Percentiles rank a stretch among this genome's conserved stretches.
Conservation (phyloP, 192 early-diverging fungal genomes). For the Dimargaris xerosporica region DNA sequence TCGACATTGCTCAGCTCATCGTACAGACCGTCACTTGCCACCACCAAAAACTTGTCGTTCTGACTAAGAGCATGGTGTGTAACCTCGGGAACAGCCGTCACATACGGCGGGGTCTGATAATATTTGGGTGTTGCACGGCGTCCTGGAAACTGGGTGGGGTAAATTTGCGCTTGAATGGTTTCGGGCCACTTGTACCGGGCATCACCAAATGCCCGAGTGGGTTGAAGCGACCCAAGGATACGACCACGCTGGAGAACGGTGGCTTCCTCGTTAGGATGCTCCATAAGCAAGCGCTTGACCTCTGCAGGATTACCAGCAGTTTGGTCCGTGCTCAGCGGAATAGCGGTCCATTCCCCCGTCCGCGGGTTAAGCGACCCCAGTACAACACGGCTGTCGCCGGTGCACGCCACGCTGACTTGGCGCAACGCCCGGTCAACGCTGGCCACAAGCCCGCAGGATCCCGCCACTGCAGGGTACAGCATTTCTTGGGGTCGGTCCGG, state of each 20-base stretch:
- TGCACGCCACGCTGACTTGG: conserved; percentile 23
- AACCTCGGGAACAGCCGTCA: conserved; percentile 61
- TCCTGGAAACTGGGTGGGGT: conserved; percentile 29
- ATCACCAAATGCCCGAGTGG: conserved; percentile 50
- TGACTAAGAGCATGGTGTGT: conserved; percentile 36
- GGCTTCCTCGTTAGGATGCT: conserved; percentile 57
- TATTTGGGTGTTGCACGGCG: conserved; percentile 28
- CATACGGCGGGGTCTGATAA: conserved; percentile 51
- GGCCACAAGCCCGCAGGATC: conserved; percentile 24
- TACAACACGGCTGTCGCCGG: conserved; percentile 25
- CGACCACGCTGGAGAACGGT: conserved; percentile 38
- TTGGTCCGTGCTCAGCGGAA: conserved; percentile 46
- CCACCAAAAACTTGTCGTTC: conserved; percentile 53
- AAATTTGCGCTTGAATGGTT: conserved; percentile 33
- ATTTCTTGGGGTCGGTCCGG: background rate
- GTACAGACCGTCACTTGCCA: conserved; percentile 75
- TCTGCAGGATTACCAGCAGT: conserved; percentile 37
- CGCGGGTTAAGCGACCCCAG: conserved; percentile 22
- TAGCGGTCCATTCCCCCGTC: conserved; percentile 28
- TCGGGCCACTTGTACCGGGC: conserved; percentile 54
- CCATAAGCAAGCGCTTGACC: conserved; percentile 33
- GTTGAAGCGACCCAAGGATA: conserved; percentile 37
- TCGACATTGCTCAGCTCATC: conserved; percentile 56
- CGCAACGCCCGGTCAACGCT: conserved; percentile 16
- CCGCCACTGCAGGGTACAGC: conserved; percentile 14